Evolutionary conservation across 371 early-diverging fungal species (phyloP), one percentile per base, ranked within the genome.

Genomic region (Mucor lusitanicus): DNA sequence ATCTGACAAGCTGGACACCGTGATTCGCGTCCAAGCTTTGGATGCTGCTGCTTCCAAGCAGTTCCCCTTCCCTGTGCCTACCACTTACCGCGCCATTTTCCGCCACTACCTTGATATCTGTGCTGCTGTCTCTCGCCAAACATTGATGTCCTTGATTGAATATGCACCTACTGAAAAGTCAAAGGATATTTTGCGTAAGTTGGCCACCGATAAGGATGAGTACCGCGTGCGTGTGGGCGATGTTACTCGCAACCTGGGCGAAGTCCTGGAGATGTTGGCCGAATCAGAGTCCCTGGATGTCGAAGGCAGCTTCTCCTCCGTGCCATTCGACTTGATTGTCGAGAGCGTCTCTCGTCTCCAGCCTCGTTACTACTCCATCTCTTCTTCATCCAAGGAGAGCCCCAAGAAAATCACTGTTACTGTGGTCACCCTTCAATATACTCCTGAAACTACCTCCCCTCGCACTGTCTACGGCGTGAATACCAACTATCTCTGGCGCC

Each of bases 321-420:
- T 93, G 57, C 93, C 93, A 0, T 83, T 92, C 59, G 92, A 88
- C 63, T 71, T 92, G 40, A 76, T 96, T 50, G 78, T 92, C 25
- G 97, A 97, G 73, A 80, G 88, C 25, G 83, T 96, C 12, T 84
- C 93, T 42, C 90, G 94, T 46, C 85, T 95, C 48, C 90, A 92
- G 64, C 91, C 96, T 19, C 92, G 99, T 17, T 95, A 94, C 80
- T 99, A 99, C 77, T 95, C 95, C 35, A 98, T 99, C 62, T 95
- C 95, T 37, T 94, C 94, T 23, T 92, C 94, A 12, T 80, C 93
- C 37, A 80, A 80, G 57, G 88, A 88, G 35, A 75, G 81, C 50
- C 95, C 96, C 30, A 87, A 88, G 28, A 73, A 72, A 9, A 90
- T 96, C 27, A 83, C 87, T 61, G 85, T 95, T 64, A 98, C 98